Percentiles rank a stretch among this genome's conserved stretches.
These are phyloP conservation scores for Cenchrus fungigraminus DNA, from an alignment of 176 grass and related monocot species.

Conservation along the genomic window DNA sequence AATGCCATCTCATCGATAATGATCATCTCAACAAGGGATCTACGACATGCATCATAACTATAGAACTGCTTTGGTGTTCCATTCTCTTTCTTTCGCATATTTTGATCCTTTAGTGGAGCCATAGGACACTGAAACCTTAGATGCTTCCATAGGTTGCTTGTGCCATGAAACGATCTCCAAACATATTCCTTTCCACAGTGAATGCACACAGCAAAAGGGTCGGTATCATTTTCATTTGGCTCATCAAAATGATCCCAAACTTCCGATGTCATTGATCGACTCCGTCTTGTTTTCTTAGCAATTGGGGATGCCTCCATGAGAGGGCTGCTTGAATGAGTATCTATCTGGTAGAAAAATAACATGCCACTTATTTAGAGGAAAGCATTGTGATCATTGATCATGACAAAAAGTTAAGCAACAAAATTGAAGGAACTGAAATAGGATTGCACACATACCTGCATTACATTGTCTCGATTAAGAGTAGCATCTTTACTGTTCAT, in stretches of 20 bases:
- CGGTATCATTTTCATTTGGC: not conserved
- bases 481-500: not conserved
- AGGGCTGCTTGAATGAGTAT: not conserved
- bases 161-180: not conserved
- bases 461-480: not conserved
- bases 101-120: not conserved
- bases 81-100: not conserved
- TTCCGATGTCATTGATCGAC: not conserved
- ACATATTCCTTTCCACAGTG: not conserved
- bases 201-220: not conserved
- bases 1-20: not conserved
- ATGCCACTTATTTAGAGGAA: too few relatives aligned
- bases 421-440: too few relatives aligned
- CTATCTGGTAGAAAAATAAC: not conserved
- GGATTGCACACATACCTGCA: too few relatives aligned
- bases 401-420: too few relatives aligned
- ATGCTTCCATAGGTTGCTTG: not conserved
- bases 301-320: not conserved
- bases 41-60: not conserved
- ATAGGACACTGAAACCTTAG: not conserved
- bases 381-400: too few relatives aligned
- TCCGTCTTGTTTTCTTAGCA: not conserved
- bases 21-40: not conserved
- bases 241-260: not conserved
- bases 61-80: not conserved